Evolutionary conservation across 768 basidiomycete species (phyloP).

Genomic region (Amanita rimosa): DNA sequence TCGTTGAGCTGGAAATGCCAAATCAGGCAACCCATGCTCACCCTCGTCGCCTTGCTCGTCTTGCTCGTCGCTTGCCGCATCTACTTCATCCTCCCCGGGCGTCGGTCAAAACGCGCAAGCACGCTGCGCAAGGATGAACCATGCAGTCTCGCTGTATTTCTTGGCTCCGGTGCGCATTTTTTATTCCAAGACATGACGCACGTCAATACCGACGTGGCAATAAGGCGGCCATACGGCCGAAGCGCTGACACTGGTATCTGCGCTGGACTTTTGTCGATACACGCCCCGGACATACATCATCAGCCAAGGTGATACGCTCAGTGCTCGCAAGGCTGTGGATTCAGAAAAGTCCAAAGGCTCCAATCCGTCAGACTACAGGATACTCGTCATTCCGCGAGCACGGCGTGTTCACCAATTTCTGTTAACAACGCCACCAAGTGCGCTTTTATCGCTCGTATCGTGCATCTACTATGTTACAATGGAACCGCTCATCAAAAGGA

Average conservation of each 20-base stretch:
- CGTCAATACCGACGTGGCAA: not conserved
- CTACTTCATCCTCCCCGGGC: conserved; percentile 17
- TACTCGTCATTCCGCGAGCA: conserved; percentile 77
- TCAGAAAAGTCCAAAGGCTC: conserved; percentile 41
- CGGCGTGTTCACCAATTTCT: conserved; percentile 77
- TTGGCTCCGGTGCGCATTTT: conserved; percentile 72
- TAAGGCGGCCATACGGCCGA: conserved; percentile 93
- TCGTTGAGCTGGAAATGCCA: not conserved
- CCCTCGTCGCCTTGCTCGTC: not conserved
- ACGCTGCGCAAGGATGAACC: conserved; percentile 10
- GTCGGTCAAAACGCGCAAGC: not conserved
- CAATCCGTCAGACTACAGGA: conserved; percentile 21
- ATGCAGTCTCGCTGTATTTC: conserved; percentile 65
- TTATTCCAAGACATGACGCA: not conserved
- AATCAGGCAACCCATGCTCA: not conserved
- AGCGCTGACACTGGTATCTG: conserved; percentile 59
- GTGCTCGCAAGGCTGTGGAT: conserved; percentile 52
- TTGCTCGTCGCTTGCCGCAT: conserved; percentile 16
- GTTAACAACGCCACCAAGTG: conserved; percentile 56
- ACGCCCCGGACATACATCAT: conserved; percentile 70
- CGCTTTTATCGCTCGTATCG: conserved; percentile 43
- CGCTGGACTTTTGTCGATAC: conserved; percentile 69
- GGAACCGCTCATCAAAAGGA: conserved; percentile 29
- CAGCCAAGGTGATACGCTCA: conserved; percentile 73
- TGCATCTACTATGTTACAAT: conserved; percentile 56